Conservation (phyloP, 352 stramenopile genomes). For the Albugo candida region DNA sequence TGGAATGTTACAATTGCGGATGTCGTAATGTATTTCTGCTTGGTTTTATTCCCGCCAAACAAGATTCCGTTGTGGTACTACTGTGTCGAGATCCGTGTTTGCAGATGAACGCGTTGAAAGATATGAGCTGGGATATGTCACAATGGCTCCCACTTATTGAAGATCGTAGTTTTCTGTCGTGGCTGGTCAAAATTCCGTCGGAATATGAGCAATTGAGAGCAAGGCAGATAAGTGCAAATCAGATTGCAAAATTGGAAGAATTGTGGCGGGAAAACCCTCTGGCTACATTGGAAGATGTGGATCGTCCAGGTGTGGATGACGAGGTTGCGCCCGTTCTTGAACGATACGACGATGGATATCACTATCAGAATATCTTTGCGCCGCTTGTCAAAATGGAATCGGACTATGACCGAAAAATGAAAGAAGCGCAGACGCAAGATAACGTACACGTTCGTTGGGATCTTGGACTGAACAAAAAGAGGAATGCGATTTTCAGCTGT, state of each 20-base stretch:
- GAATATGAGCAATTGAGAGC: constrained; percentile 86
- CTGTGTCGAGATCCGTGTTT: constrained; percentile 94
- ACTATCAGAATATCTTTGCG: constrained; percentile 99
- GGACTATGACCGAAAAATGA: constrained; percentile 99
- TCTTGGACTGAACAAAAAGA: constrained; percentile 91
- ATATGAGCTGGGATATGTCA: constrained; percentile 98
- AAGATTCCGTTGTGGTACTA: constrained; percentile 92
- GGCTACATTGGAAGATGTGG: constrained; percentile 91
- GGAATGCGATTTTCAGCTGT: constrained; percentile 90
- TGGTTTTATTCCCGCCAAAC: constrained; percentile 95
- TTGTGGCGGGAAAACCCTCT: constrained; percentile 95
- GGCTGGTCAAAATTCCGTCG: constrained; percentile 89
- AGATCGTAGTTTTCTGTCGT: constrained; percentile 92
- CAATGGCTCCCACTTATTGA: constrained; percentile 97
- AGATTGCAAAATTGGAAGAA: constrained; percentile 78
- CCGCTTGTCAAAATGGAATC: constrained; percentile 99
- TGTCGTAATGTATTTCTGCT: constrained; percentile 97
- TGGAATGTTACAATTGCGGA: constrained; percentile 99
- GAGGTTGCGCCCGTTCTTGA: constrained; percentile 70
- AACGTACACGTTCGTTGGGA: constrained; percentile 87
- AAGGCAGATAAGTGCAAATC: constrained; percentile 83
- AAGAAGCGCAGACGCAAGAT: constrained; percentile 92
- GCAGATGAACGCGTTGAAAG: constrained; percentile 92
- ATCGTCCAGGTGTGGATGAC: constrained; percentile 83
- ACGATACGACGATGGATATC: constrained; percentile 97